Evolutionary conservation across 192 early-diverging fungal species (phyloP).

Genomic region (Rhizophagus prolifer): DNA sequence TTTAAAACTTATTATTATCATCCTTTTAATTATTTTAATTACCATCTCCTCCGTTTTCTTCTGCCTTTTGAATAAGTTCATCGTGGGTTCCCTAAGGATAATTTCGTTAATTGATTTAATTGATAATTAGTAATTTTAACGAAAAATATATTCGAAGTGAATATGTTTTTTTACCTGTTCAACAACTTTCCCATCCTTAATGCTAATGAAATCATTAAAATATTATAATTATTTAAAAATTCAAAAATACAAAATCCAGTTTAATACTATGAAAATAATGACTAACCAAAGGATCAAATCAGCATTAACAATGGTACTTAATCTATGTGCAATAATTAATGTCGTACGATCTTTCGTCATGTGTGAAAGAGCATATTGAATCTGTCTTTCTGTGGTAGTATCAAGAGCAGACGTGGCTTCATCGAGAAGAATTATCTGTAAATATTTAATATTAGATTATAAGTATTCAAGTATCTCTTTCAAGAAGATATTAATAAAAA

Average conservation of each 20-base stretch:
- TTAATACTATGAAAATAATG: not conserved
- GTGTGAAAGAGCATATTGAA: conserved; percentile 76
- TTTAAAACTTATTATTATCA: not conserved
- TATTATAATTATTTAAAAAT: not conserved
- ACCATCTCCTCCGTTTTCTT: conserved; percentile 39
- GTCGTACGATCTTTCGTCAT: conserved; percentile 85
- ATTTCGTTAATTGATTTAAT: conserved; percentile 77
- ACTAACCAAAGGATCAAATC: conserved; percentile 49
- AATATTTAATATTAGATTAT: not conserved
- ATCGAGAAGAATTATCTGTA: conserved; percentile 71
- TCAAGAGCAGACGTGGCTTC: conserved; percentile 86
- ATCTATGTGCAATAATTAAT: conserved; percentile 81
- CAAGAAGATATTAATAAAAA: not conserved
- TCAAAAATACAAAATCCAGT: not conserved
- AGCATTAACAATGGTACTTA: conserved; percentile 81
- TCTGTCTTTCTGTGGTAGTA: conserved; percentile 64
- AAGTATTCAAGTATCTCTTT: no score
- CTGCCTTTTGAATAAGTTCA: conserved; percentile 62
- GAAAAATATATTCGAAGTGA: no score
- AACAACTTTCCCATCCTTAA: conserved; percentile 64
- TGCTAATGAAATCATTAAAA: conserved; percentile 35
- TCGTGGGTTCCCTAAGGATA: conserved; percentile 83
- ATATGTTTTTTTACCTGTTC: conserved; percentile 47
- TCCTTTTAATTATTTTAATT: conserved; percentile 14
- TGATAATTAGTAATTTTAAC: conserved; percentile 51